Conservation (phyloP, 73 alveolate genomes). For the Effrenium voratum region DNA sequence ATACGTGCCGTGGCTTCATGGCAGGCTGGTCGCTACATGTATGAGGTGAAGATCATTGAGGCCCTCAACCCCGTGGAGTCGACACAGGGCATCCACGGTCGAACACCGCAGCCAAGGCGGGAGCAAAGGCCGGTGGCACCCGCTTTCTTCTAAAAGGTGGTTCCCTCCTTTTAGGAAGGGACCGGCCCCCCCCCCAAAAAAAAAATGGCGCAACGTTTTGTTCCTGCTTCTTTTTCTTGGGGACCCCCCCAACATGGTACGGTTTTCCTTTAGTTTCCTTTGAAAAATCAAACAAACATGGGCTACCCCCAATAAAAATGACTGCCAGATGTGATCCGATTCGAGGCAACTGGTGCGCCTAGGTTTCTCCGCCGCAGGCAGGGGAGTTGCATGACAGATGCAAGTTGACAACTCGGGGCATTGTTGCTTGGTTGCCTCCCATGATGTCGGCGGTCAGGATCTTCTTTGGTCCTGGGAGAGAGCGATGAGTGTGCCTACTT, state of each 20-base stretch:
- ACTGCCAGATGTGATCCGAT: no score
- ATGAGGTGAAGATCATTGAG: constrained; percentile 56
- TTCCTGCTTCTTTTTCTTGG: no score
- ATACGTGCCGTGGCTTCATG: no score
- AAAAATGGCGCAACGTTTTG: no score
- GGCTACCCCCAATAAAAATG: no score
- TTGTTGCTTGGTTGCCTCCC: no score
- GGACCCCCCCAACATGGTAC: no score
- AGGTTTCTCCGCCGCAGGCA: constrained; percentile 50
- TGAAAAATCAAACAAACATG: no score
- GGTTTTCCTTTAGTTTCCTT: no score
- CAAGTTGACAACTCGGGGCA: background rate
- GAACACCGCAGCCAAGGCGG: constrained; percentile 34
- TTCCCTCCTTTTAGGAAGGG: no score
- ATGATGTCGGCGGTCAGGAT: no score
- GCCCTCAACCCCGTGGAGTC: constrained; percentile 39
- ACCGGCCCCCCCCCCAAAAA: no score
- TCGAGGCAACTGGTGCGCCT: constrained; percentile 36
- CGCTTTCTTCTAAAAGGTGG: background rate
- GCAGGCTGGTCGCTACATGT: constrained; percentile 62
- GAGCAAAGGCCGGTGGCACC: background rate
- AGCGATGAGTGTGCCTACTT: constrained; percentile 25
- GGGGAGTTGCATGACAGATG: background rate
- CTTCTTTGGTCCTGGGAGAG: constrained; percentile 49
- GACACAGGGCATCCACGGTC: constrained; percentile 10